Evolutionary conservation across 306 rosid genomes (phyloP).

Genomic region (Cucurbita pepo): DNA sequence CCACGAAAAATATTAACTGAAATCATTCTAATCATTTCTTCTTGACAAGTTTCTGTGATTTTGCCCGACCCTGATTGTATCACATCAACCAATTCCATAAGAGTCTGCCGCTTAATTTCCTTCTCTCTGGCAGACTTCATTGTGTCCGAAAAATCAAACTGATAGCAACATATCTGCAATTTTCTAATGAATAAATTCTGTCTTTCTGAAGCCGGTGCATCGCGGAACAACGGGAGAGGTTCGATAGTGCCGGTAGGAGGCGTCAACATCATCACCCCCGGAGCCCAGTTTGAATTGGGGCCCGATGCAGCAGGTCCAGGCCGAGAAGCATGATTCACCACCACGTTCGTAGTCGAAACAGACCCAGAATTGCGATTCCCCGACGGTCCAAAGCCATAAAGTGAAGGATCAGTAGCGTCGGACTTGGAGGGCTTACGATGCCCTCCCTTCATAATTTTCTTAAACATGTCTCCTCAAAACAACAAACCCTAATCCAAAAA

Average conservation of each 20-base stretch:
- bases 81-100: constrained; percentile 75
- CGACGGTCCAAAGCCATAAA: constrained; percentile 20
- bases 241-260: constrained; percentile 52
- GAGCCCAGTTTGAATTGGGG: constrained; percentile 4
- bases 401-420: constrained; percentile 40
- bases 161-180: constrained; percentile 49
- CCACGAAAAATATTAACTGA: constrained; percentile 76
- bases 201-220: constrained; percentile 48
- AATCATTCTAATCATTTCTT: constrained; percentile 82
- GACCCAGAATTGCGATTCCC: constrained; percentile 30
- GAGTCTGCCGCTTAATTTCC: constrained; percentile 72
- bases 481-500: constrained; percentile 45
- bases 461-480: constrained; percentile 39
- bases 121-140: constrained; percentile 60
- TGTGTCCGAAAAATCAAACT: constrained; percentile 62
- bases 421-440: constrained; percentile 77
- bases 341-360: constrained; percentile 28
- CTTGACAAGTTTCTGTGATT: constrained; percentile 69
- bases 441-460: constrained; percentile 79
- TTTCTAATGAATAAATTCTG: constrained; percentile 53
- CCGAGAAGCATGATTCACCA: constrained; percentile 63
- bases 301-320: constrained; percentile 21
- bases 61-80: constrained; percentile 89
- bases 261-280: not conserved
- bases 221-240: constrained; percentile 55